Conservation (phyloP, 306 rosid species). For the Alnus rubra region DNA sequence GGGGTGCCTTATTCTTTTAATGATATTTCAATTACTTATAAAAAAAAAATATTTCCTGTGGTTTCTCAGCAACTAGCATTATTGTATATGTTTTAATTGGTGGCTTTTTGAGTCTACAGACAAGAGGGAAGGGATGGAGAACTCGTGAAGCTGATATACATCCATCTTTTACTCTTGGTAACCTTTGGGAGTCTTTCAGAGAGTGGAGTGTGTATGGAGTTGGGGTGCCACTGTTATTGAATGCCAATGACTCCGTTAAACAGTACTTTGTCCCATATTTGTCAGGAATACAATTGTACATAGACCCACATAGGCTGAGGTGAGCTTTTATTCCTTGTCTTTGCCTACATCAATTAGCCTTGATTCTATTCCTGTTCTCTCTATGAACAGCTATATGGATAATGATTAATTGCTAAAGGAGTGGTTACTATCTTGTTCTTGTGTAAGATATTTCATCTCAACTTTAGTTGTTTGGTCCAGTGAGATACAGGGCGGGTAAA, state of each 20-base stretch:
- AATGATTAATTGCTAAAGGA: neutral
- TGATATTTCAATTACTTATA: too few relatives aligned
- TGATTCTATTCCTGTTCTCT: neutral
- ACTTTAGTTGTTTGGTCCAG: neutral
- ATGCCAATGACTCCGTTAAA: conserved; percentile 29
- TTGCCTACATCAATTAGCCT: neutral
- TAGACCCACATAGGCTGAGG: conserved; percentile 33
- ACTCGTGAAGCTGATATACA: conserved; percentile 20
- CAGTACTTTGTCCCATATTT: conserved; percentile 59
- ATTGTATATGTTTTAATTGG: conserved; percentile 21
- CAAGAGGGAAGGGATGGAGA: conserved; percentile 29
- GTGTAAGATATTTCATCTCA: neutral
- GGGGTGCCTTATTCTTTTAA: too few relatives aligned
- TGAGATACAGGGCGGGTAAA: neutral
- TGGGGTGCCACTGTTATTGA: conserved; percentile 48
- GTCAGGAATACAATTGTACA: conserved; percentile 57
- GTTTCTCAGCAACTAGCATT: neutral
- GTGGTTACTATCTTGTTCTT: neutral
- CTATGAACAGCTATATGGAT: neutral
- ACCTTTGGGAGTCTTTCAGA: conserved; percentile 53
- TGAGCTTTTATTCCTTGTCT: conserved; percentile 22
- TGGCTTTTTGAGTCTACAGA: conserved; percentile 32
- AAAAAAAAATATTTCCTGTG: neutral
- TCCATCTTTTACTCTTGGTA: conserved; percentile 46
- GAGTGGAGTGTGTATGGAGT: conserved; percentile 66